These are phyloP conservation scores for Colletotrichum musicola DNA, from an alignment of 2,329 filamentous ascomycete species.

Conservation along the genomic window DNA sequence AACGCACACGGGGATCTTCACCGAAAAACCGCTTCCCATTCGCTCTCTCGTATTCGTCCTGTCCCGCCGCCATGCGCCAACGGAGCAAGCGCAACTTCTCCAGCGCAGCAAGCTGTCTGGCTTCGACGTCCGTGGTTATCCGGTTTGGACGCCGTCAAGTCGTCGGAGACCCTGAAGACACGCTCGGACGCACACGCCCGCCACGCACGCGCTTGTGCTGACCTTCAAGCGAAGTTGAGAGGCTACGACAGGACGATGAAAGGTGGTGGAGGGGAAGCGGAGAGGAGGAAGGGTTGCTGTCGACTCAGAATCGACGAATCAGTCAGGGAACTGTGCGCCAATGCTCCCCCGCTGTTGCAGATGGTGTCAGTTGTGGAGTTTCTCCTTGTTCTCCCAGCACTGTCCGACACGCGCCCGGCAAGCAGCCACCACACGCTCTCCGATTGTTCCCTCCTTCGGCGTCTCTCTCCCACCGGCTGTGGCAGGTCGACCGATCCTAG, in stretches of 20 bases:
- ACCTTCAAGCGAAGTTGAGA: constrained; percentile 31
- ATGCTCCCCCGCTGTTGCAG: constrained; percentile 3
- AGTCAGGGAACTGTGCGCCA: constrained; percentile 19
- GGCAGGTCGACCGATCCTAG: constrained; percentile 10
- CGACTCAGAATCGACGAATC: constrained; percentile 11
- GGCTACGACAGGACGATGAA: background rate
- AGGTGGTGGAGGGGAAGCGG: no score
- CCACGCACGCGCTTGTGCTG: background rate
- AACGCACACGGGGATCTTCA: no score
- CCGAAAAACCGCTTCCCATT: background rate
- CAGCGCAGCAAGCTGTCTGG: no score
- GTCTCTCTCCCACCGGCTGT: constrained; percentile 6
- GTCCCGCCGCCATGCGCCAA: no score
- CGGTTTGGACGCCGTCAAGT: background rate
- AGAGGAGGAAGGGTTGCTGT: background rate
- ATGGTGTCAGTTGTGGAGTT: background rate
- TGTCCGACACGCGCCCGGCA: background rate
- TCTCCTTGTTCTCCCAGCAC: constrained; percentile 12
- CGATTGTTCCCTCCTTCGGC: background rate
- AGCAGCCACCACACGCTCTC: constrained; percentile 15
- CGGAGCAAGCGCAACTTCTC: no score
- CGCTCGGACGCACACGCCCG: no score
- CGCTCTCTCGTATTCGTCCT: background rate
- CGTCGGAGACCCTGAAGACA: background rate
- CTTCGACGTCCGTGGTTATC: no score